Evolutionary conservation across 176 grass and related monocot genomes (phyloP).

Genomic region (Stipa capillata): DNA sequence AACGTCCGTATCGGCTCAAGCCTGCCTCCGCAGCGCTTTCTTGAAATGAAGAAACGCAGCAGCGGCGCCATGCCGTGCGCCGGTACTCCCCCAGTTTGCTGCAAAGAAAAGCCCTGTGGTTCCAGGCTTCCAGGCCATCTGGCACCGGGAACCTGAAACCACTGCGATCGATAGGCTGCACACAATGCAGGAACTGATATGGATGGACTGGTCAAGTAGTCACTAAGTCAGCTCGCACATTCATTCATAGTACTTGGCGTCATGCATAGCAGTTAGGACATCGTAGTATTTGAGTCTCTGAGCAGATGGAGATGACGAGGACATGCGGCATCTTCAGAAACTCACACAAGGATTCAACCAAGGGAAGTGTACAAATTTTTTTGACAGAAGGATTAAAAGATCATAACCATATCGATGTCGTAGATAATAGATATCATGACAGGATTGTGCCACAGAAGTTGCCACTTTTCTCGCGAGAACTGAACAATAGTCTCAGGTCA

Average conservation of each 20-base stretch:
- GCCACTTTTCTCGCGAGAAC: background rate
- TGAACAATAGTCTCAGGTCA: background rate
- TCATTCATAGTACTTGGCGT: background rate
- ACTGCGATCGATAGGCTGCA: background rate
- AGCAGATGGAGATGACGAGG: background rate
- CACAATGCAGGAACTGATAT: background rate
- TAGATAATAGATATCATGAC: background rate
- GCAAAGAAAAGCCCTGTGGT: background rate
- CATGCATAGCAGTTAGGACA: background rate
- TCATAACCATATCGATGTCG: background rate
- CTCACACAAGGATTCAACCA: background rate
- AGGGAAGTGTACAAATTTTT: background rate
- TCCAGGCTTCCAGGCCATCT: background rate
- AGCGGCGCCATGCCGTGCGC: slow-evolving; percentile 18
- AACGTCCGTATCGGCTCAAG: slow-evolving; percentile 2
- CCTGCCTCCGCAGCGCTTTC: slow-evolving; percentile 37
- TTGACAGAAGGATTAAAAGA: background rate
- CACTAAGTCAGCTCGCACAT: background rate
- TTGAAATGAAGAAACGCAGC: slow-evolving; percentile 34
- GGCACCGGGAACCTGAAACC: slow-evolving; percentile 1
- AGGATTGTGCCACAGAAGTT: background rate
- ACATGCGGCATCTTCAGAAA: background rate
- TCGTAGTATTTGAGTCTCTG: background rate
- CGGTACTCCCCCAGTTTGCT: slow-evolving; percentile 19
- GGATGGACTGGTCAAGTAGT: background rate